Evolutionary conservation across 2,329 filamentous ascomycete genomes (phyloP), one percentile per base, ranked within the genome.

Genomic region (Pseudohalonectria lignicola): DNA sequence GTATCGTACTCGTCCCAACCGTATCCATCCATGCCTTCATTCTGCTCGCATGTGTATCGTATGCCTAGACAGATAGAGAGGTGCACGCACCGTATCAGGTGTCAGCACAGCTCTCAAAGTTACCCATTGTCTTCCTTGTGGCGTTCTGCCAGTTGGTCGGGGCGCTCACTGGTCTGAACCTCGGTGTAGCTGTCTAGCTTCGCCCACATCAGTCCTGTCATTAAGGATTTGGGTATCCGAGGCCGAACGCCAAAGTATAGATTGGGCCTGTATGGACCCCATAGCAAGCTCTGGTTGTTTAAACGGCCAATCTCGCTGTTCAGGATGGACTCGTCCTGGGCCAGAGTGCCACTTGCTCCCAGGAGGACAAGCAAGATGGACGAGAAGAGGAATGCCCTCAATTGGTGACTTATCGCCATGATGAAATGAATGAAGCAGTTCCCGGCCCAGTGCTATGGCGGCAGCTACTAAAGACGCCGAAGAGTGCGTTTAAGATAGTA

Each of bases 1-100:
- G 87, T 80, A 60, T 98, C 92, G 58, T 93, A 98, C 56, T 94
- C 86, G 52, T 96, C 88, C 92, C 92, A 98, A 44, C 92, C 92
- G 58, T 98, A 98, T 40, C 90, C 90, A 34, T 78, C 82, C 73
- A 98, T 94, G 47, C 83, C 83, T 56, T 93, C 86, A 57, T 92
- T 76, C 58, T 98, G 92, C 59, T 96, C 92, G 62, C 92, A 98
- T 0, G 92, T 95, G 58, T 94, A 87, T 46, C 92, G 79, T 51
- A 95, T 82, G 50, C 80, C 86, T 92, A 39, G 42, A 48, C 55
- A 18, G 5, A 12, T 5, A 23, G 34, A 46, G 38, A 48, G 42
- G 8, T 23, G 7, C 3, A n/a, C n/a, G n/a, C n/a, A n/a, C n/a
- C n/a, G n/a, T n/a, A n/a, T n/a, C n/a, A n/a, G n/a, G n/a, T n/a